Evolutionary conservation across 2,329 filamentous ascomycete genomes (phyloP).

Genomic region (Ophiocordyceps camponoti-saundersi): DNA sequence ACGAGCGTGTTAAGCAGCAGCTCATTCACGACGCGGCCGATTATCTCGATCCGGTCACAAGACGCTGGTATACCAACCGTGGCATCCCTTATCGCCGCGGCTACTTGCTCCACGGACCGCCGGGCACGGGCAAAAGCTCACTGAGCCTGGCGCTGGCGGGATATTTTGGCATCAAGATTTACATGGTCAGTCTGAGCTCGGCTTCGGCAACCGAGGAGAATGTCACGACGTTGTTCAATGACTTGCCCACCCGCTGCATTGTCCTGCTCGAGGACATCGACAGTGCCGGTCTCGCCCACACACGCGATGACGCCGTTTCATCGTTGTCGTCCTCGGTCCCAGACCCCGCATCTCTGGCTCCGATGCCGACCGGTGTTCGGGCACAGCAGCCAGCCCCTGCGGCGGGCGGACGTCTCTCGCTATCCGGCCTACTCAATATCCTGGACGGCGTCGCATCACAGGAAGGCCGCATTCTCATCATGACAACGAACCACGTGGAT

Average conservation of each 20-base stretch:
- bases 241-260: constrained; percentile 52
- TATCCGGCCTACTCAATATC: constrained; percentile 66
- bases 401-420: constrained; percentile 32
- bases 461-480: constrained; percentile 45
- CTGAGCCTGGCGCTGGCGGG: constrained; percentile 55
- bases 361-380: neutral
- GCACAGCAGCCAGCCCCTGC: neutral
- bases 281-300: constrained; percentile 51
- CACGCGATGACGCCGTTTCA: constrained; percentile 18
- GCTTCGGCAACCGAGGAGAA: constrained; percentile 46
- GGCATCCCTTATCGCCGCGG: constrained; percentile 77
- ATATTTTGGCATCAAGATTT: constrained; percentile 52
- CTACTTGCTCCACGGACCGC: constrained; percentile 67
- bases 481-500: constrained; percentile 49
- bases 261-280: constrained; percentile 66
- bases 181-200: constrained; percentile 53
- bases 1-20: constrained; percentile 39
- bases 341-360: constrained; percentile 3
- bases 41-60: constrained; percentile 44
- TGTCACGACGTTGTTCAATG: constrained; percentile 44
- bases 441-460: constrained; percentile 57
- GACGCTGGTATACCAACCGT: constrained; percentile 67
- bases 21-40: constrained; percentile 44
- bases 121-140: constrained; percentile 65
- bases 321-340: neutral